Conservation (phyloP, 2,329 filamentous ascomycete species). For the Orbilia javanica region DNA sequence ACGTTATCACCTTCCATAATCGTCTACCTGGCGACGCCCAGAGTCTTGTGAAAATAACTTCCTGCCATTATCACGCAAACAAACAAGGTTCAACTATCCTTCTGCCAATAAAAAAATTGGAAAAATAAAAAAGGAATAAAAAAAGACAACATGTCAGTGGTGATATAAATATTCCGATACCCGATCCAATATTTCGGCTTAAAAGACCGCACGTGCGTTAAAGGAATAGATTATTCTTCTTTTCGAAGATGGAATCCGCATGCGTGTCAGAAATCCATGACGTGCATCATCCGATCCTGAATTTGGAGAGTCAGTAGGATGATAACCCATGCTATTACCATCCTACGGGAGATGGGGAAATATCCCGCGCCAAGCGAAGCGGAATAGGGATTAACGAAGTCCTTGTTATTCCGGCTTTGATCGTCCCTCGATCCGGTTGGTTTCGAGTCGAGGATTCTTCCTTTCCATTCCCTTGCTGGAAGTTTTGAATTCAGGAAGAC, state of each 20-base stretch:
- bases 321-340: slow-evolving; percentile 15
- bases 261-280: slow-evolving; percentile 22
- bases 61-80: slow-evolving; percentile 55
- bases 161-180: slow-evolving; percentile 19
- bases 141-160: slow-evolving; percentile 1
- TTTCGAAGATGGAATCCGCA: slow-evolving; percentile 10
- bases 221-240: background rate
- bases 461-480: slow-evolving; percentile 31
- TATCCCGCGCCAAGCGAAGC: slow-evolving; percentile 45
- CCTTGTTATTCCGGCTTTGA: slow-evolving; percentile 18
- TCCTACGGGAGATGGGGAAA: slow-evolving; percentile 20
- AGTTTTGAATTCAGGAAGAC: slow-evolving; percentile 24
- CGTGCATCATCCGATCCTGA: slow-evolving; percentile 43
- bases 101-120: background rate
- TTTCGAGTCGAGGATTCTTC: slow-evolving; percentile 20
- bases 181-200: slow-evolving; percentile 5
- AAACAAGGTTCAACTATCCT: slow-evolving; percentile 19
- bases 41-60: slow-evolving; percentile 53
- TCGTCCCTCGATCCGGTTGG: slow-evolving; percentile 37
- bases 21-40: slow-evolving; percentile 47
- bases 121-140: too few species aligned
- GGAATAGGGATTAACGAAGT: slow-evolving; percentile 33
- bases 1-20: slow-evolving; percentile 49
- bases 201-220: slow-evolving; percentile 25
- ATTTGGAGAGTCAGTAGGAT: slow-evolving; percentile 29